phyloP scores from a whole-genome alignment of 495 filamentous ascomycete genomes.

The Oleoguttula mirabilis region DNA sequence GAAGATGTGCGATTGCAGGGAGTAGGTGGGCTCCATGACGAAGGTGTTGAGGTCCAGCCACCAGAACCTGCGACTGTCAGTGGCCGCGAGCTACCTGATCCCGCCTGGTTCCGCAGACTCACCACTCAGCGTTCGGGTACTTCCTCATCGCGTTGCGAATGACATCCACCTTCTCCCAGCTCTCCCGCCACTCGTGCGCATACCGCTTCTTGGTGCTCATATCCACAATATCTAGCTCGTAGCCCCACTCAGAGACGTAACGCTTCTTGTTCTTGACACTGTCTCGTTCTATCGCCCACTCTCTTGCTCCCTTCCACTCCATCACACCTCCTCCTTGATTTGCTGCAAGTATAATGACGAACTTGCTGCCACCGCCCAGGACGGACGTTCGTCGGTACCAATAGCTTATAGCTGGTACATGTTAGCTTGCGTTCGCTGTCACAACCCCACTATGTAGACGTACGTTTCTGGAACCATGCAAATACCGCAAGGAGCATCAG shows the following conservation, averaged over 20 bases:
- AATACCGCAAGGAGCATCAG: slow-evolving; percentile 50
- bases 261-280: slow-evolving; percentile 88
- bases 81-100: neutral
- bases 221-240: slow-evolving; percentile 90
- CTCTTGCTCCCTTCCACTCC: slow-evolving; percentile 95
- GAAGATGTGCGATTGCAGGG: slow-evolving; percentile 83
- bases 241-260: slow-evolving; percentile 82
- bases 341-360: slow-evolving; percentile 85
- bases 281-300: slow-evolving; percentile 97
- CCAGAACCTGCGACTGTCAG: slow-evolving; percentile 64
- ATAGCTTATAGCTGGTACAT: slow-evolving; percentile 34
- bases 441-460: too few species aligned
- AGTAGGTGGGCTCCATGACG: slow-evolving; percentile 91
- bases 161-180: slow-evolving; percentile 97
- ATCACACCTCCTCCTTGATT: slow-evolving; percentile 95
- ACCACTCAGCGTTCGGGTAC: slow-evolving; percentile 95
- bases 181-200: slow-evolving; percentile 97
- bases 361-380: slow-evolving; percentile 76
- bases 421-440: slow-evolving; percentile 7
- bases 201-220: slow-evolving; percentile 98
- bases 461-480: slow-evolving; percentile 58
- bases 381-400: slow-evolving; percentile 43
- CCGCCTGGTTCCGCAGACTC: slow-evolving; percentile 24
- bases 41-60: slow-evolving; percentile 98
- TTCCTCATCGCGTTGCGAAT: slow-evolving; percentile 84